These are phyloP conservation scores for Fonticula alba DNA, from an alignment of 78 protist genomes.

Conservation along the genomic window DNA sequence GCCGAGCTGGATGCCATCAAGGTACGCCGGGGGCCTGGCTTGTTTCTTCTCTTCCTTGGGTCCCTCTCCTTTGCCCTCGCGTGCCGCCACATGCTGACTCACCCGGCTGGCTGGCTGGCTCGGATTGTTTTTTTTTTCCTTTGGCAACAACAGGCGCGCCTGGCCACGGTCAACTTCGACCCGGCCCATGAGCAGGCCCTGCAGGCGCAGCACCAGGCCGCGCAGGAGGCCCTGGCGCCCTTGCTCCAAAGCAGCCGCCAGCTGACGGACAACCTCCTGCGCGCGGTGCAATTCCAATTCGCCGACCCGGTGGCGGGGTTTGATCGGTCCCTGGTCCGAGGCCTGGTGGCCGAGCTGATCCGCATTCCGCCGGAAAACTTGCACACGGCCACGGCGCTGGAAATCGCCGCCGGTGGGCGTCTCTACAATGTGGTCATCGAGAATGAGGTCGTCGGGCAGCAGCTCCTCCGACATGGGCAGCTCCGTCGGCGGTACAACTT, in stretches of 20 bases:
- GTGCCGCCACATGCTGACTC: no score
- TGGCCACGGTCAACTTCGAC: neutral
- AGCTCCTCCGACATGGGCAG: conserved; percentile 53
- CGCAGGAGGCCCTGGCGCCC: neutral
- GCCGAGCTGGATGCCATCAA: no score
- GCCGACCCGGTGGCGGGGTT: conserved; percentile 41
- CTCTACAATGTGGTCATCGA: conserved; percentile 84
- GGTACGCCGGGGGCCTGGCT: no score
- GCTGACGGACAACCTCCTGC: no score
- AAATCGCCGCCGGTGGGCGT: conserved; percentile 71
- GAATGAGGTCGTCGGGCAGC: conserved; percentile 50
- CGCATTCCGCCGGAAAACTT: neutral
- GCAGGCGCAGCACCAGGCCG: conserved; percentile 1
- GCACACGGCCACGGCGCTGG: conserved; percentile 50
- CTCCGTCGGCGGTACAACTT: conserved; percentile 69
- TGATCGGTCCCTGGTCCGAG: conserved; percentile 51
- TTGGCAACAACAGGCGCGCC: no score
- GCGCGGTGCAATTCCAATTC: conserved; percentile 32
- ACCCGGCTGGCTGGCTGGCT: no score
- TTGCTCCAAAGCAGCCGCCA: no score
- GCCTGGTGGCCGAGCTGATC: conserved; percentile 68
- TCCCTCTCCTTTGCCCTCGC: no score
- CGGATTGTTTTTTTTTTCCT: no score
- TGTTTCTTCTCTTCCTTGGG: no score
- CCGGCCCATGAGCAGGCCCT: neutral